Evolutionary conservation across 1,139 yeast species (phyloP), one percentile per base, ranked within the genome.

Genomic region (Kazachstania sp.): DNA sequence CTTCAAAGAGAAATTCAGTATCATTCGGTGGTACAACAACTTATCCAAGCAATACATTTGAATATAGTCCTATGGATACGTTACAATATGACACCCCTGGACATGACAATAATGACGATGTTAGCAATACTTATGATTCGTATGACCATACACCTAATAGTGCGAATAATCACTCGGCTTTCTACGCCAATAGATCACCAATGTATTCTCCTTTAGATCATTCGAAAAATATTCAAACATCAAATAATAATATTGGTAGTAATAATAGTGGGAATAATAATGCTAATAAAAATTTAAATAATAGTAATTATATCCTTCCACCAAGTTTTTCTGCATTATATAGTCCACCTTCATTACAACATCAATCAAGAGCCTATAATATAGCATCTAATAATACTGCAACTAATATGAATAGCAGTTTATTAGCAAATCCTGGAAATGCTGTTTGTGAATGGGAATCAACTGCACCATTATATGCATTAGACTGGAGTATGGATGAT

Each of bases 401-500:
- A 2, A 36, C 23, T 15, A 35, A 15, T 45, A 41, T 30, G 29
- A 40, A 30, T 16, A 6, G 26, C 42, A 18, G 11, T 15, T n/a
- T 11, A 9, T 20, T 28, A 12, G 35, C 34, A 18, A 15, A 6
- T 35, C 43, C 37, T 38, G 34, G 13, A 37, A 26, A 30, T 29
- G 20, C 26, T 28, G 55, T 56, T 7, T 63, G 66, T 48, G 58
- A 59, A 43, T 63, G 55, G 48, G 55, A 58, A 35, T 52, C 61
- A 6, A 51, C 52, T 37, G 56, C 52, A 34, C 66, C 66, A 6
- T 50, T 62, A 13, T 64, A 55, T 45, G 66, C 59, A 7, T 37
- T 63, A 30, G 65, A 63, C 46, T 64, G 67, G 67, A 59, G 61
- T 45, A 48, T 45, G 16, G 63, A 59, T 38, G 72, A 51, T 48